Base-by-base conservation (phyloP, 139 green algal species). In the Volvox africanus region DNA sequence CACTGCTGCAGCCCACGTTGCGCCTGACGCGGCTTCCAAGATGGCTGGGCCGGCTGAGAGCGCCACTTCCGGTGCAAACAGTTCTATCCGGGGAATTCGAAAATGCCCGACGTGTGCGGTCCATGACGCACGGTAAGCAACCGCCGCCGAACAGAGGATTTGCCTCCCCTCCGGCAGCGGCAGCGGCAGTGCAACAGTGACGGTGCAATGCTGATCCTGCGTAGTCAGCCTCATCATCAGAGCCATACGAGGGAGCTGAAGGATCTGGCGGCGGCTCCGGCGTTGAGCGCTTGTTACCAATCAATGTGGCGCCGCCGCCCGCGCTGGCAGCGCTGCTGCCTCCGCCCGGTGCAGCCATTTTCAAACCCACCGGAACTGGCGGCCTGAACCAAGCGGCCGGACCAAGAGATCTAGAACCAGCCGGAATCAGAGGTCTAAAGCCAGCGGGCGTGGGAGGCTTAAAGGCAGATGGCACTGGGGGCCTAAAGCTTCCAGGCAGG, bases 241-340 rank as follows among this genome's bases (percentile, higher is more conserved):
- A 17, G 65, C 82, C 32, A 18, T 67, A 55, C 21, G 30, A 61
- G 17, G 33, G 21, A 14, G 33, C 50, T 33, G 76, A 19, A 19
- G 76, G 76, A 21, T 30, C 32, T 32, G 71, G 50, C 50, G 86
- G n/a, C n/a, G 30, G 86, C 86, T 90, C 86, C 19, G 86, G 86
- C 1, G 86, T 35, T 22, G 86, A 19, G 14, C 86, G 86, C 86
- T 90, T 90, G 73, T 83, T 90, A 21, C 86, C 86, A 30, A 33
- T 55, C 30, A 90, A 33, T 9, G 20, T 61, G 0, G 30, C 73
- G 21, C 71, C 73, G 0, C 37, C 85, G 17, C 86, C 86, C 12
- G 69, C 86, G 73, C 19, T 2, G 30, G 1, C 86, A 26, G 22
- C 73, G 37, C 35, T 44, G 73, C 73, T 35, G 73, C 86, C 55